Base-by-base conservation (phyloP, 768 basidiomycete genomes). In the Russula griseocarnosa region DNA sequence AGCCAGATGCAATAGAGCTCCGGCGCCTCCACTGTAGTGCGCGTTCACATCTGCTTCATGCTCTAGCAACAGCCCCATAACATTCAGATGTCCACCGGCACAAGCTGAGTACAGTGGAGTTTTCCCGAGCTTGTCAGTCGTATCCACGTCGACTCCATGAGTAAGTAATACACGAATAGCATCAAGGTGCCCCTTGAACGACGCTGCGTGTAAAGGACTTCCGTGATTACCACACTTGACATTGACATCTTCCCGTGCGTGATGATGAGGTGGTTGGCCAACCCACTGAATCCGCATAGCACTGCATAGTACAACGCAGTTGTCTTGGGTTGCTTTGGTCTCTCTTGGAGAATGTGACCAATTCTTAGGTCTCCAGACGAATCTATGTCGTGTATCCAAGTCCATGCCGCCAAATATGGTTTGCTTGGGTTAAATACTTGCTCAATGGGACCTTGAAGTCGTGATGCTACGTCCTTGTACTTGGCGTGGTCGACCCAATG, bases 291-390 rank as follows among this genome's bases (percentile, higher is more conserved):
- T 1, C 58, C 58, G 42, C 36, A 40, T 9, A 60, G 22, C 20
- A 18, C 26, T 1, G 58, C 50, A 44, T 51, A 53, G n/a, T 60
- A 60, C 34, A 60, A 52, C n/a, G 50, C 50, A 13, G 59, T 42
- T 22, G 22, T 16, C 13, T 22, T 3, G 26, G 38, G 38, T 7
- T 7, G 38, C 38, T 18, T 40, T 7, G 38, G 38, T 2, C 38
- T 5, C 5, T 40, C 36, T 40, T 40, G 8, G 44, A 9, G 20
- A 10, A 3, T 2, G 10, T 22, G 7, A 9, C 1, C 8, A 7
- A 7, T 20, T 20, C 7, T 0, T 18, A 0, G 42, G 20, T 0
- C 7, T 6, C 18, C 0, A 42, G 0, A 2, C 11, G 36, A 36
- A 24, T 44, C 20, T 18, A 9, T 26, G 9, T 60, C 50, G 4